phyloP scores from a whole-genome alignment of 106 monocot genomes.

The Allium sativum region DNA sequence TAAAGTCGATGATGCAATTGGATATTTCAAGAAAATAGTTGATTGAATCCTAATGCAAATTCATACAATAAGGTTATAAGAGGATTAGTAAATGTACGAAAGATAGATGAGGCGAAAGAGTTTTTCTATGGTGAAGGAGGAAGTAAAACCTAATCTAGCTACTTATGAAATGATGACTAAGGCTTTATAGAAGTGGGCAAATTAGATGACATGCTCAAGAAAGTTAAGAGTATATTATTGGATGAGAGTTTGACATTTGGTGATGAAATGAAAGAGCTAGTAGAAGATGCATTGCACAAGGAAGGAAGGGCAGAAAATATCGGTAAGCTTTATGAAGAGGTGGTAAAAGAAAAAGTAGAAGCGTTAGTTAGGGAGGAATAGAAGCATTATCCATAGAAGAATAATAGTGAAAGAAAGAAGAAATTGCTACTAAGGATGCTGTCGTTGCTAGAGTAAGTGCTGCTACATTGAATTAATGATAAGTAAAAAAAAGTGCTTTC shows the following conservation, averaged over 20 bases:
- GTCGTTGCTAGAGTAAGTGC: constrained; percentile 60
- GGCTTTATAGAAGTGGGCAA: constrained; percentile 21
- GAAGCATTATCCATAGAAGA: constrained; percentile 11
- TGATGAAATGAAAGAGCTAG: constrained; percentile 50
- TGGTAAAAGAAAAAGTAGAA: constrained; percentile 78
- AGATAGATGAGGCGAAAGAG: constrained; percentile 57
- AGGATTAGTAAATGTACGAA: constrained; percentile 44
- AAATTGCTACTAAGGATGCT: constrained; percentile 61
- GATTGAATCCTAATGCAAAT: constrained; percentile 66
- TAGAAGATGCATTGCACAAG: constrained; percentile 43
- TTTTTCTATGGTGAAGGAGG: constrained; percentile 67
- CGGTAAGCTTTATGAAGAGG: constrained; percentile 48
- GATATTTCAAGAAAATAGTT: constrained; percentile 70
- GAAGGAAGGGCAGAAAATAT: constrained; percentile 68
- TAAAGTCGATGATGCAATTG: constrained; percentile 52
- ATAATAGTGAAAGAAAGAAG: constrained; percentile 76
- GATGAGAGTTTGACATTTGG: constrained; percentile 58
- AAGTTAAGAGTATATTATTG: constrained; percentile 45
- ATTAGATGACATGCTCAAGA: constrained; percentile 60
- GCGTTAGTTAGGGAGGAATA: constrained; percentile 50
- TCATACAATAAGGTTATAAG: constrained; percentile 57
- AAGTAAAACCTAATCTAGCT: constrained; percentile 51
- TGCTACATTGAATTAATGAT: constrained; percentile 66
- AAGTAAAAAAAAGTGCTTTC: constrained; percentile 43
- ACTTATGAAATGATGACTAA: constrained; percentile 65